Percentiles rank a stretch among this genome's conserved stretches.
Evolutionary conservation across 2,329 filamentous ascomycete species (phyloP).

Genomic region (Celoporthe dispersa): DNA sequence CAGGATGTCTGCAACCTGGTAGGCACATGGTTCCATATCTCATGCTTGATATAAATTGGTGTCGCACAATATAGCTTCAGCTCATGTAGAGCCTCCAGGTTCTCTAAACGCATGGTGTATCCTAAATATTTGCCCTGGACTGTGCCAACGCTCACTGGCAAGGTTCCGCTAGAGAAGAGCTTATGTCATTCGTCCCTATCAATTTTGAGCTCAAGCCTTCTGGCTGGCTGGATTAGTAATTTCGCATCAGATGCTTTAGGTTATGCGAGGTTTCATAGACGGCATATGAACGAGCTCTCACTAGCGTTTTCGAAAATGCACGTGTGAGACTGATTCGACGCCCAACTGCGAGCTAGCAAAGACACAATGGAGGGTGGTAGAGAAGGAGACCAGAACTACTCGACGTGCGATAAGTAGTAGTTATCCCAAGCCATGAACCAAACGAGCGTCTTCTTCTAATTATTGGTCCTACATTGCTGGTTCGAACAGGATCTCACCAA

Average conservation of each 20-base stretch:
- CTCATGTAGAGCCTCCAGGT: not conserved
- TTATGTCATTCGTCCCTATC: not conserved
- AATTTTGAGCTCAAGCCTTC: no score
- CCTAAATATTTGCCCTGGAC: not conserved
- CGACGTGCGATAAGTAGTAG: not conserved
- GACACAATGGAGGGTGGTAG: no score
- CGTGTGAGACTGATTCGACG: no score
- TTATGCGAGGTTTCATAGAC: no score
- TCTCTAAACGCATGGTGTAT: not conserved
- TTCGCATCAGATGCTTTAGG: no score
- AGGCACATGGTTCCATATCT: not conserved
- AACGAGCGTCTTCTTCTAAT: not conserved
- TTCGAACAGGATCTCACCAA: not conserved
- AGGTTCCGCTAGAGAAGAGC: not conserved
- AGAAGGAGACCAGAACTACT: no score
- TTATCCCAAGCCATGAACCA: not conserved
- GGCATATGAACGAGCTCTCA: no score
- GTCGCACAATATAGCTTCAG: not conserved
- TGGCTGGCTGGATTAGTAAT: no score
- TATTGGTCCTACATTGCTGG: not conserved
- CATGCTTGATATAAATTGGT: not conserved
- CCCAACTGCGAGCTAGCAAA: no score
- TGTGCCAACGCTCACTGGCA: not conserved
- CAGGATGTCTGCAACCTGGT: not conserved
- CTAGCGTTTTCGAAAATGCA: no score